Conservation (phyloP, 2,329 filamentous ascomycete genomes). For the Emergomyces orientalis region DNA sequence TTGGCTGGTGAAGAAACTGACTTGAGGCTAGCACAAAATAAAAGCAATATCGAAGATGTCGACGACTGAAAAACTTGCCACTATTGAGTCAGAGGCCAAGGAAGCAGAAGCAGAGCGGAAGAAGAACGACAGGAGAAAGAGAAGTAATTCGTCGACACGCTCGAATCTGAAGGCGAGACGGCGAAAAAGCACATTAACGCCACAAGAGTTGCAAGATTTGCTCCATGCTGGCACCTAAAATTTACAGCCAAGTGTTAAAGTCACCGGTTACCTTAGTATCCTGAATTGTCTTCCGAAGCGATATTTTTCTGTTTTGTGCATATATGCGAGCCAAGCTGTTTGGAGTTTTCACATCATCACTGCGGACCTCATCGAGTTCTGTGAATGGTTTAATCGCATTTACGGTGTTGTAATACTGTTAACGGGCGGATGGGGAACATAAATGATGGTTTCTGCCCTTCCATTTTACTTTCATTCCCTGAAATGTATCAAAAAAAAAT, state of each 20-base stretch:
- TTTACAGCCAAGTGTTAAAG: neutral
- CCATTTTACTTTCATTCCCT: neutral
- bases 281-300: neutral
- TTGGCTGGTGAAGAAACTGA: slow-evolving; percentile 6
- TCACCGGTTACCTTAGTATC: neutral
- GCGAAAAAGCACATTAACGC: slow-evolving; percentile 17
- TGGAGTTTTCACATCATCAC: neutral
- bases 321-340: neutral
- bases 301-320: neutral
- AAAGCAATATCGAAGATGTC: slow-evolving; percentile 24
- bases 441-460: neutral
- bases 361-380: neutral
- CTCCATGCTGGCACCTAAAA: neutral
- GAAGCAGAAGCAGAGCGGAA: slow-evolving; percentile 28
- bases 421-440: neutral
- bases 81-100: slow-evolving; percentile 35
- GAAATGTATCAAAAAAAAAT: neutral
- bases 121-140: slow-evolving; percentile 29
- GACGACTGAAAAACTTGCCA: slow-evolving; percentile 36
- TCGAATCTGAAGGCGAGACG: slow-evolving; percentile 21
- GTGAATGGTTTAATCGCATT: neutral
- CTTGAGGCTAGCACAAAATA: slow-evolving; percentile 11
- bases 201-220: slow-evolving; percentile 11
- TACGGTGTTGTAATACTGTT: neutral
- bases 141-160: slow-evolving; percentile 23